Base-by-base conservation (phyloP, 345 rosid genomes). In the Combretum micranthum region DNA sequence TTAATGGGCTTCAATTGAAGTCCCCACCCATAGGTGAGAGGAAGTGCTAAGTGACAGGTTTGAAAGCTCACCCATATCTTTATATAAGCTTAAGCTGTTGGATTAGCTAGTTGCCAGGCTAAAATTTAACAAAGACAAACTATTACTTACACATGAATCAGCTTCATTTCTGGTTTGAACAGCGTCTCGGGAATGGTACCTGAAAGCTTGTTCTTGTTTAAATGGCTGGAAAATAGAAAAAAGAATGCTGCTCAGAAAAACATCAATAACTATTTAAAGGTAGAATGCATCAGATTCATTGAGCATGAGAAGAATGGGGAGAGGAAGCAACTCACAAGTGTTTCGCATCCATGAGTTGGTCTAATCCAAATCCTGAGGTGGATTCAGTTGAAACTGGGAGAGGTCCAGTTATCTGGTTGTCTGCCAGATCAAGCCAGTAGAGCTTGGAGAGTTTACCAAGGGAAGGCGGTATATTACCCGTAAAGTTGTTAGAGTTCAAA, bases 341-440 rank as follows among this genome's bases (percentile, higher is more conserved):
- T 20, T 23, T 7, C 25, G 81, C 64, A 0, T 42, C 20, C 21
- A 53, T 12, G 19, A 81, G 71, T 22, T 49, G 62, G 67, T 81
- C 77, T 48, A 81, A 71, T 3, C 86, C 77, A 47, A 81, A 71
- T 3, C 86, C 86, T 47, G 75, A 81, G 22, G 63, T 19, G n/a
- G 50, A 59, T 44, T 13, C 60, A 1, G 50, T 54, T 1, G 86
- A 81, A 53, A 81, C 75, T 16, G 86, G 83, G 32, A 81, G 70
- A 18, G 60, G 1, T 5, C 83, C 86, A 4, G 47, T 8, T 13
- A 81, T 66, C 62, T 62, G 47, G 63, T 81, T 81, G 13, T 73
- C 79, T 15, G 83, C 62, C 47, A 77, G 58, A 44, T 81, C 86
- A 25, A 77, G 53, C 83, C 71, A 81, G 62, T 54, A 68, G 50